A percentile compares a stretch with the other conserved stretches of the same genome.
Conservation (phyloP, 2,329 filamentous ascomycete genomes). For the Fusarium kyushuense region DNA sequence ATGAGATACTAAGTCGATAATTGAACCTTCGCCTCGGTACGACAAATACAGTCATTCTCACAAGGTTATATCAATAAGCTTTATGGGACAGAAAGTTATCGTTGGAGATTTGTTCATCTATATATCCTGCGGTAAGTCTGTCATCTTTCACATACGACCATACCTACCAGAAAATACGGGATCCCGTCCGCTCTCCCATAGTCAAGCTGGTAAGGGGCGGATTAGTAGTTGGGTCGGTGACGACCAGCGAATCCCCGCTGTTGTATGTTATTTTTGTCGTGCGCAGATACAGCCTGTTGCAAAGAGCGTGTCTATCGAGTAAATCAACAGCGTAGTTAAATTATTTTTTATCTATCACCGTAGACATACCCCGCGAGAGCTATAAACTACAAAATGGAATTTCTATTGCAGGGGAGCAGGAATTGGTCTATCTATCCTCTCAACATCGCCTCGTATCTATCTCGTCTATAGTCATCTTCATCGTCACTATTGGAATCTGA, state of each 20-base stretch:
- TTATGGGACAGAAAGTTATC: no score
- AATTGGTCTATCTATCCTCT: not conserved
- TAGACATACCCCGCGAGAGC: not conserved
- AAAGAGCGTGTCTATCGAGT: no score
- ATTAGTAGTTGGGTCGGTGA: not conserved
- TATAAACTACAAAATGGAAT: not conserved
- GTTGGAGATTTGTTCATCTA: no score
- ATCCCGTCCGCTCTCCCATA: not conserved
- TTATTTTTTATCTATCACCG: not conserved
- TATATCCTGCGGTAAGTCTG: not conserved
- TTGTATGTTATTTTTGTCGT: not conserved
- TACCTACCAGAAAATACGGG: not conserved
- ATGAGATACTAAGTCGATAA: no score
- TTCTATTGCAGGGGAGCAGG: not conserved
- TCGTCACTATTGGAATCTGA: conserved; percentile 33
- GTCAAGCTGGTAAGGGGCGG: not conserved
- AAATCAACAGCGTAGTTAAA: not conserved
- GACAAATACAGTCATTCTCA: no score
- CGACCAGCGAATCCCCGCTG: not conserved
- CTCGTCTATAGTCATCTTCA: conserved; percentile 1
- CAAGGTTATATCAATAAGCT: no score
- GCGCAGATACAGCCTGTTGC: no score
- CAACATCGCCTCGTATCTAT: conserved; percentile 7
- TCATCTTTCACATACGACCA: not conserved
- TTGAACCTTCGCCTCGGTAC: no score